Conservation (phyloP, 805 yeast genomes). For the Kodamaea hsintzibuensis region DNA sequence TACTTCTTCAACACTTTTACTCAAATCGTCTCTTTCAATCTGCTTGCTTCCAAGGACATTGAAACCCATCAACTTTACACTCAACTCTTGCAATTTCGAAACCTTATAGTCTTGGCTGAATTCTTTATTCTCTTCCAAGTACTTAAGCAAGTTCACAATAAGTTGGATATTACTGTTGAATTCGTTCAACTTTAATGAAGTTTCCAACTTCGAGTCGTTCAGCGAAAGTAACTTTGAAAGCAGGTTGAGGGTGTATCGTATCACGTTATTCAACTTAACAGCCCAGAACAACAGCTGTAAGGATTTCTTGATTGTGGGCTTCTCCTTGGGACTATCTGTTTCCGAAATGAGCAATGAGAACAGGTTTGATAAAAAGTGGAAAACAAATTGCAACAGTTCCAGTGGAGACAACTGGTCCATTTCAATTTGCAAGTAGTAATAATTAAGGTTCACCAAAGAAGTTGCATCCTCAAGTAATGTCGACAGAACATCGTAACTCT, state of each 20-base stretch:
- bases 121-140: constrained; percentile 12
- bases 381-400: constrained; percentile 41
- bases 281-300: constrained; percentile 33
- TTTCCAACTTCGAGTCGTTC: constrained; percentile 13
- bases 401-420: constrained; percentile 40
- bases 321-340: constrained; percentile 11
- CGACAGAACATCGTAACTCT: constrained; percentile 22
- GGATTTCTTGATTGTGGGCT: constrained; percentile 18
- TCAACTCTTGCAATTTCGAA: constrained; percentile 10
- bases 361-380: constrained; percentile 42
- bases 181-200: constrained; percentile 28
- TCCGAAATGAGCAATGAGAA: constrained; percentile 35
- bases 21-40: constrained; percentile 13
- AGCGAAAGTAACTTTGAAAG: constrained; percentile 15
- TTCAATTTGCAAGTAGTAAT: constrained; percentile 41
- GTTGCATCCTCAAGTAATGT: constrained; percentile 34
- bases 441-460: constrained; percentile 36
- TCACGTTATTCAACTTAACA: constrained; percentile 38
- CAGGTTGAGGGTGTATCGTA: constrained; percentile 28
- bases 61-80: constrained; percentile 20
- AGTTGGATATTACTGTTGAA: constrained; percentile 35
- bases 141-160: constrained; percentile 33
- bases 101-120: not conserved
- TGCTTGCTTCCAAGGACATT: constrained; percentile 19
- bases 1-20: constrained; percentile 7